Evolutionary conservation across 2,329 filamentous ascomycete species (phyloP).

Genomic region (Leptographium procerum): DNA sequence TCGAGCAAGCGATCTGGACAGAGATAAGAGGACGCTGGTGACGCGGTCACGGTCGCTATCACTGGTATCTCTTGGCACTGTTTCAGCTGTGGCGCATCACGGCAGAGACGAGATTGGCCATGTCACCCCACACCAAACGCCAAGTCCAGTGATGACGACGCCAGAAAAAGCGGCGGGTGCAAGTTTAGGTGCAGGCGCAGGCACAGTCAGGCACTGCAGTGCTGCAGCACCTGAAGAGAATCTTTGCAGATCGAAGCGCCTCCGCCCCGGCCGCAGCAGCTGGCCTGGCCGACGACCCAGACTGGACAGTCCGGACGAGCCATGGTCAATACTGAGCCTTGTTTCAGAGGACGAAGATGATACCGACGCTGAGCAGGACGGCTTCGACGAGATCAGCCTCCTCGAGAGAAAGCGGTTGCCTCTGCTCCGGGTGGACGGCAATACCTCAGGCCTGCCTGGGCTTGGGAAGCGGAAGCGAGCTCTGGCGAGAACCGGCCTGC

Average conservation of each 20-base stretch:
- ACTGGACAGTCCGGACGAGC: not conserved
- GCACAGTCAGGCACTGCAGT: not conserved
- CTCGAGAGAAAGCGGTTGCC: not conserved
- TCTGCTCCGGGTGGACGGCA: not conserved
- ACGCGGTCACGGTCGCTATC: not conserved
- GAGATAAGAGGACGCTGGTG: not conserved
- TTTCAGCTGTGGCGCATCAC: not conserved
- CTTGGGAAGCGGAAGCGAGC: not conserved
- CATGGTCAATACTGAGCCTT: conserved; percentile 3
- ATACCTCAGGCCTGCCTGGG: not conserved
- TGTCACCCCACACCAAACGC: not conserved
- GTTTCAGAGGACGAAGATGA: conserved; percentile 9
- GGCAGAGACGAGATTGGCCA: not conserved
- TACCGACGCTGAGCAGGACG: not conserved
- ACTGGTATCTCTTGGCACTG: not conserved
- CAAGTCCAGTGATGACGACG: not conserved
- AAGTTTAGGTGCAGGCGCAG: no score
- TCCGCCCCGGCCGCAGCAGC: not conserved
- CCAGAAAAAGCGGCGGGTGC: not conserved
- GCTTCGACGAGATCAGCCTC: not conserved
- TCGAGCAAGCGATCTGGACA: not conserved
- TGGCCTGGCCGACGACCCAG: not conserved
- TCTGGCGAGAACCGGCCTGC: not conserved
- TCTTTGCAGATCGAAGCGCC: not conserved
- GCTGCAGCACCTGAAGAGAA: not conserved